A percentile compares a stretch with the other conserved stretches of the same genome.
These are phyloP conservation scores for Pinus tabuliformis DNA, from an alignment of 75 land plant species.

Conservation along the genomic window DNA sequence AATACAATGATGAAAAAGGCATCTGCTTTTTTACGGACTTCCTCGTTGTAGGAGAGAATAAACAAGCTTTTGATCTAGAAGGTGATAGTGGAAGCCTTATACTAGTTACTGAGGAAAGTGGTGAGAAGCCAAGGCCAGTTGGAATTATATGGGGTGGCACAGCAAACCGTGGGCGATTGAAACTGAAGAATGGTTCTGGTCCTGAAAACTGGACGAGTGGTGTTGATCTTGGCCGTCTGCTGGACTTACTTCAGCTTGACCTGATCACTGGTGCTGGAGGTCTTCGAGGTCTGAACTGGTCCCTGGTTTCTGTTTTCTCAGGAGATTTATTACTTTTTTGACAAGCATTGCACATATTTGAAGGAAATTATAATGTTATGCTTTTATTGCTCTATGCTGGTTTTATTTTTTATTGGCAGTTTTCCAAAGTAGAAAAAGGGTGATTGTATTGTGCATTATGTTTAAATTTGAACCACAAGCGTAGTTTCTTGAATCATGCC, in stretches of 20 bases:
- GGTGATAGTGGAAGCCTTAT: slow-evolving; percentile 51
- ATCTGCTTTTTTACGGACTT: slow-evolving; percentile 46
- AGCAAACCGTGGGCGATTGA: slow-evolving; percentile 42
- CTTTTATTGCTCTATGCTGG: too few species aligned
- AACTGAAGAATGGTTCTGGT: slow-evolving; percentile 34
- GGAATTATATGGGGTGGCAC: slow-evolving; percentile 54
- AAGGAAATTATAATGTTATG: background rate
- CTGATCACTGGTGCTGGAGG: slow-evolving; percentile 22
- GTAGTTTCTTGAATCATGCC: background rate
- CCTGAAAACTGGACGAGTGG: slow-evolving; percentile 60
- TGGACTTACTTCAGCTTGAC: slow-evolving; percentile 42
- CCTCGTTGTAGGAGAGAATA: slow-evolving; percentile 42
- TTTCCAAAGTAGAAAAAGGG: background rate
- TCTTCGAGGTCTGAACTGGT: slow-evolving; percentile 18
- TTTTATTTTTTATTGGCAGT: background rate
- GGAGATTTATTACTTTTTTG: background rate
- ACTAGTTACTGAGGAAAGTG: slow-evolving; percentile 14
- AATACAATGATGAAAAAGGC: slow-evolving; percentile 49
- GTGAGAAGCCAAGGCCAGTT: slow-evolving; percentile 34
- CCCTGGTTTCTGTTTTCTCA: background rate
- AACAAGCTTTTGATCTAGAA: slow-evolving; percentile 40
- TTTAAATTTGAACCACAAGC: background rate
- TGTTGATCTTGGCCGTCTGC: slow-evolving; percentile 45
- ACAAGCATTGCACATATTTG: background rate
- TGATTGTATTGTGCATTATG: background rate